Evolutionary conservation across 148 eudicot genomes (phyloP).

Genomic region (Spergularia marina): DNA sequence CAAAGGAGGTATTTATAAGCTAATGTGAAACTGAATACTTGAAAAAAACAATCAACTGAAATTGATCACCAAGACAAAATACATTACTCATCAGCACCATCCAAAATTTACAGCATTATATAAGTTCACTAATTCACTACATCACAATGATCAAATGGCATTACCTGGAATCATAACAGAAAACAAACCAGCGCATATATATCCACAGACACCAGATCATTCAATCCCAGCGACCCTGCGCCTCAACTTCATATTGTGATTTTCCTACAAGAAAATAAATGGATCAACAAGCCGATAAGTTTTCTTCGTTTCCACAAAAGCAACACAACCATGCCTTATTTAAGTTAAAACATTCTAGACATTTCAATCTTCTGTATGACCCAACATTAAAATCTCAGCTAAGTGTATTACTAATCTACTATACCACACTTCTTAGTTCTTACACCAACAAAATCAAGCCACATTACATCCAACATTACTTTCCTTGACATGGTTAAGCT

Average conservation of each 20-base stretch:
- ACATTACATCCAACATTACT: too few relatives aligned
- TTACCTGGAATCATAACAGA: constrained; percentile 32
- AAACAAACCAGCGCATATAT: constrained; percentile 6
- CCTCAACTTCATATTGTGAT: constrained; percentile 63
- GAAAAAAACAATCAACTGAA: not conserved
- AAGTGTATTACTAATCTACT: too few relatives aligned
- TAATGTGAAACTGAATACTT: too few relatives aligned
- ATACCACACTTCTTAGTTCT: too few relatives aligned
- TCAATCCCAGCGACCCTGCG: constrained; percentile 71
- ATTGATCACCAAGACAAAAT: not conserved
- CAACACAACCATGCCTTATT: not conserved
- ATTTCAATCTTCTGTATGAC: too few relatives aligned
- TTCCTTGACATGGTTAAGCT: too few relatives aligned
- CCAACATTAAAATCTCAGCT: too few relatives aligned
- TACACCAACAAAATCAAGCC: too few relatives aligned
- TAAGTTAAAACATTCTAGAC: not conserved
- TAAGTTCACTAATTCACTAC: not conserved
- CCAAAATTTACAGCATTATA: not conserved
- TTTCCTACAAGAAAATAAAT: constrained; percentile 41
- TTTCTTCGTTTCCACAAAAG: not conserved
- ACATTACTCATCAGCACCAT: not conserved
- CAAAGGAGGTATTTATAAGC: too few relatives aligned
- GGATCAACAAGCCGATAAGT: not conserved
- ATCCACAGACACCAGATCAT: constrained; percentile 30
- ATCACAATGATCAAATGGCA: not conserved